These are phyloP conservation scores for Chrysoporthe cubensis DNA, from an alignment of 2,329 filamentous ascomycete species.

Conservation along the genomic window DNA sequence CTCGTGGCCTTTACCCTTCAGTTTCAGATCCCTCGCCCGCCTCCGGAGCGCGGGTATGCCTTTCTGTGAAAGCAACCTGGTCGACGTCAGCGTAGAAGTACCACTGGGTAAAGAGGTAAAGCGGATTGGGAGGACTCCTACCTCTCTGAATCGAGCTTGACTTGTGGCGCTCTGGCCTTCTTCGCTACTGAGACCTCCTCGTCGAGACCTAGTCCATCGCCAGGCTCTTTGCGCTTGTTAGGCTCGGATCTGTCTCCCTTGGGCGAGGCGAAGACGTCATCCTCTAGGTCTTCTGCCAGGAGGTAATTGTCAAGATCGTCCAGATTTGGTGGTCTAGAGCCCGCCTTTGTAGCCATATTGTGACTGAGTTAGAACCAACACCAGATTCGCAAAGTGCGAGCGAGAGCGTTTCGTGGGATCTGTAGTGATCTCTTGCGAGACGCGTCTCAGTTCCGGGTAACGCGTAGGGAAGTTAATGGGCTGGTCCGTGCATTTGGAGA, in stretches of 20 bases:
- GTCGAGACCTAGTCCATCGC: conserved; percentile 72
- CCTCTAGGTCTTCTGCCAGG: conserved; percentile 53
- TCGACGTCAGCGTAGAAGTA: conserved; percentile 26
- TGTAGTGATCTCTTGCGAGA: not conserved
- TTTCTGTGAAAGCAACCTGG: conserved; percentile 76
- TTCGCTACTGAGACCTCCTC: conserved; percentile 83
- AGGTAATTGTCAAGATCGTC: conserved; percentile 80
- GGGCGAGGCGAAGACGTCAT: conserved; percentile 55
- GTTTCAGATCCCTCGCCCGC: conserved; percentile 71
- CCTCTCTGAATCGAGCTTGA: conserved; percentile 86
- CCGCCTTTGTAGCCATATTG: conserved; percentile 28
- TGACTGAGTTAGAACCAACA: not conserved
- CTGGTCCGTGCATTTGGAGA: conserved; percentile 14
- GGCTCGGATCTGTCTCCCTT: conserved; percentile 45
- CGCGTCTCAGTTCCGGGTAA: conserved; percentile 23
- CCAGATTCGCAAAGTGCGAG: not conserved
- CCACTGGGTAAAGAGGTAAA: not conserved
- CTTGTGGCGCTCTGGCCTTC: conserved; percentile 69
- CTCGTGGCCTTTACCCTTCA: conserved; percentile 95
- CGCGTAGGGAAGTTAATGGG: conserved; percentile 16
- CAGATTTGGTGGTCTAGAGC: conserved; percentile 47
- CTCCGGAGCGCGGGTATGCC: conserved; percentile 83
- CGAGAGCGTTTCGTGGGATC: not conserved
- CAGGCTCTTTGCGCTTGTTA: conserved; percentile 54
- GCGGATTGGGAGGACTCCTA: conserved; percentile 38